Base-by-base conservation (phyloP, 495 filamentous ascomycete genomes). In the Podospora pseudocomata region DNA sequence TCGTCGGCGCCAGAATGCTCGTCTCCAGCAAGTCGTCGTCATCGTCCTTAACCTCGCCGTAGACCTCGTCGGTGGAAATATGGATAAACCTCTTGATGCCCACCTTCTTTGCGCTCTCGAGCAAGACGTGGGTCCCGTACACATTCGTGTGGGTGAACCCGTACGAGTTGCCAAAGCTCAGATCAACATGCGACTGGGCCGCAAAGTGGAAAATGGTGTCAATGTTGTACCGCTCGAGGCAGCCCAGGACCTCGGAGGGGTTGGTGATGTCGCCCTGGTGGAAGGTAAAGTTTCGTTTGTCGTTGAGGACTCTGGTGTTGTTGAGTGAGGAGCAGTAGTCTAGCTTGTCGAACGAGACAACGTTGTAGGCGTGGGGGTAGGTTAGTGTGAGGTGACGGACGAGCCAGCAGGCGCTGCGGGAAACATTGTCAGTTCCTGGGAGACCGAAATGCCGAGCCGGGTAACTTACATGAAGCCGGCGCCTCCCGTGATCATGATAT, bases 151-250 rank as follows among this genome's bases (percentile, higher is more conserved):
- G 82, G 0, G 89, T 90, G 75, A 92, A 92, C 44, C 82, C 79
- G 72, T 88, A 88, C 16, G 90, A 90, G 71, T 91, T 90, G 34
- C 86, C 86, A 70, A 93, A 92, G 68, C 85, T 88, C 63, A 89
- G 75, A 68, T 92, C 88, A 65, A 93, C 90, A 74, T 91, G 88
- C 18, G 88, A 90, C 77, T 90, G 85, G 11, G 90, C 90, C 2
- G 90, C 90, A 69, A 93, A 91, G 76, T 93, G 90, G 72, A 93
- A 86, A 60, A 93, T 84, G 53, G 88, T 89, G 76, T 92, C 89
- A 77, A 93, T 88, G 49, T 85, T 81, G 79, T 89, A 81, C 65
- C 83, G 79, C 71, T 85, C 76, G 58, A 92, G 81, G 67, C 83
- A 86, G 64, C 82, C 81, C 61, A 86, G 80, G 20, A 93, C 85